A percentile compares a stretch with the other conserved stretches of the same genome.
Conservation (phyloP, 495 filamentous ascomycete genomes). For the Podospora pseudoanserina region DNA sequence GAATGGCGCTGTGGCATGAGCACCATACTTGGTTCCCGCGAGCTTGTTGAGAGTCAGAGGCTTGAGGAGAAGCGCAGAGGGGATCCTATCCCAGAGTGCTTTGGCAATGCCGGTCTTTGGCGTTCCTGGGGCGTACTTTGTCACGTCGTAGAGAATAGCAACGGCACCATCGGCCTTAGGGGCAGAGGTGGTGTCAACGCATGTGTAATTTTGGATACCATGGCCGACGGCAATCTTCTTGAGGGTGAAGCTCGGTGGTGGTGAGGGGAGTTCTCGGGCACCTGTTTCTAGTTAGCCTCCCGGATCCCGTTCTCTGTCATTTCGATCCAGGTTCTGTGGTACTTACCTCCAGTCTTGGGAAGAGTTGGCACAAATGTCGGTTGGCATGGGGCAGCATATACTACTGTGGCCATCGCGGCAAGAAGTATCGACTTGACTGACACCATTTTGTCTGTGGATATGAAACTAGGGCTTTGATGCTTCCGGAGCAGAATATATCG, state of each 20-base stretch:
- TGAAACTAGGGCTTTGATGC: constrained; percentile 15
- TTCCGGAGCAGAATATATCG: constrained; percentile 19
- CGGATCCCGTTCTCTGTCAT: too few relatives aligned
- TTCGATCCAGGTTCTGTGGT: constrained; percentile 9
- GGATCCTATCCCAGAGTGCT: constrained; percentile 30
- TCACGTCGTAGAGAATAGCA: constrained; percentile 64
- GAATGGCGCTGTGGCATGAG: constrained; percentile 40
- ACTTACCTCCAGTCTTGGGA: constrained; percentile 26
- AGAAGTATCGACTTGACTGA: constrained; percentile 25
- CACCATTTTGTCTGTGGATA: constrained; percentile 27
- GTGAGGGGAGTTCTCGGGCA: constrained; percentile 43
- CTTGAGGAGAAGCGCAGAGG: constrained; percentile 33
- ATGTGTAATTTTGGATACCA: constrained; percentile 78
- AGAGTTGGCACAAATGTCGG: constrained; percentile 20
- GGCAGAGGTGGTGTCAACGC: constrained; percentile 29
- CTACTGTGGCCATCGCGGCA: constrained; percentile 27
- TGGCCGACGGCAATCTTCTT: constrained; percentile 64
- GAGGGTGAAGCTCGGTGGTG: constrained; percentile 46
- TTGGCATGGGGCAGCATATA: constrained; percentile 25
- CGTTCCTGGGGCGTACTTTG: constrained; percentile 44
- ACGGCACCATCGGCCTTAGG: constrained; percentile 55
- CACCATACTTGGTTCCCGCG: constrained; percentile 29
- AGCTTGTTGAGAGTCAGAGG: constrained; percentile 41
- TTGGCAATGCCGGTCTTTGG: constrained; percentile 25
- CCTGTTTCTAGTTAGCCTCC: constrained; percentile 8